A percentile compares a stretch with the other conserved stretches of the same genome.
Evolutionary conservation across 2,329 filamentous ascomycete species (phyloP).

Genomic region (Purpureocillium lavendulum): DNA sequence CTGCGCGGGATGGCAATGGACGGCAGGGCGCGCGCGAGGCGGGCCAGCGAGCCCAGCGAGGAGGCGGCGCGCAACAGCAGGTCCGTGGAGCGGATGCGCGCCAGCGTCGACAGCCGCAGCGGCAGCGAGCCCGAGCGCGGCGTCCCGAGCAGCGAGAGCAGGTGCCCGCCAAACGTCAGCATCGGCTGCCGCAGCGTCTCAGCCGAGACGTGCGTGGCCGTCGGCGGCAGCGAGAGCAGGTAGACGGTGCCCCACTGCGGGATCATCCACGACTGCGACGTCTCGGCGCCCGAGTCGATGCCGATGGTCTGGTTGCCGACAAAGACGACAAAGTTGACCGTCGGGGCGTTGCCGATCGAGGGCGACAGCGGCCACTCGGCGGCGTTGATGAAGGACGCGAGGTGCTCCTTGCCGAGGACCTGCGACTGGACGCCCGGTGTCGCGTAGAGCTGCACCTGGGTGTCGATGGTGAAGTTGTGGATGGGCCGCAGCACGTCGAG

Average conservation of each 20-base stretch:
- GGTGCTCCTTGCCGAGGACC: constrained; percentile 71
- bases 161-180: constrained; percentile 82
- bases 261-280: constrained; percentile 71
- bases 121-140: constrained; percentile 78
- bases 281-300: constrained; percentile 32
- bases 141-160: constrained; percentile 79
- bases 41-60: constrained; percentile 85
- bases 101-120: constrained; percentile 74
- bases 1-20: constrained; percentile 85
- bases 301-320: constrained; percentile 70
- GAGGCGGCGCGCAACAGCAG: constrained; percentile 84
- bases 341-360: constrained; percentile 86
- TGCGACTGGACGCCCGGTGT: constrained; percentile 52
- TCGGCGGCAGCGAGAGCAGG: constrained; percentile 40
- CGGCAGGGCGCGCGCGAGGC: constrained; percentile 73
- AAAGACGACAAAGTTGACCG: constrained; percentile 92
- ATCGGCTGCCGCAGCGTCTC: constrained; percentile 70
- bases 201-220: constrained; percentile 45
- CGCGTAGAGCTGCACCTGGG: constrained; percentile 94
- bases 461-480: constrained; percentile 93
- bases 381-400: constrained; percentile 93
- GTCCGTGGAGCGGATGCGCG: constrained; percentile 77
- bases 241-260: constrained; percentile 85
- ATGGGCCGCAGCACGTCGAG: constrained; percentile 72
- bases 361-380: constrained; percentile 96